phyloP scores from a whole-genome alignment of 805 yeast genomes.

The Trichomonascus vanleenenianus region DNA sequence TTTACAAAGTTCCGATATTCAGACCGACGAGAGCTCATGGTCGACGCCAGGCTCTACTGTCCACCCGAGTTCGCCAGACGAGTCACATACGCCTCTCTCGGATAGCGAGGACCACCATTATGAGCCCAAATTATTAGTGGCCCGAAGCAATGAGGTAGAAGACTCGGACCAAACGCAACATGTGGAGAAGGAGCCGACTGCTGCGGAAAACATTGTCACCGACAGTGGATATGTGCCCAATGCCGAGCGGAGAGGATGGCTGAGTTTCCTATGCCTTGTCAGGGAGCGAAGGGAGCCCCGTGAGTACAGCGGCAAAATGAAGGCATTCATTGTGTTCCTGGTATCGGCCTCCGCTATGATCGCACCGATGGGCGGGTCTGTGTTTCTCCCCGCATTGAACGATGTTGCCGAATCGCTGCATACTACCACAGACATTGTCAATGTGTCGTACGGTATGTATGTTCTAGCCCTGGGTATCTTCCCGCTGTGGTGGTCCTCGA shows the following conservation, averaged over 20 bases:
- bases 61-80: no score
- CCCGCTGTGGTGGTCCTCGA: slow-evolving; percentile 85
- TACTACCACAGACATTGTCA: slow-evolving; percentile 54
- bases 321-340: slow-evolving; percentile 49
- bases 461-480: slow-evolving; percentile 65
- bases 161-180: no score
- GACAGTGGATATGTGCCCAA: not conserved
- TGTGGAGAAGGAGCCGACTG: no score
- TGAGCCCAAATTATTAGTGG: no score
- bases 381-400: slow-evolving; percentile 69
- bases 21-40: no score
- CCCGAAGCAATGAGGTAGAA: no score
- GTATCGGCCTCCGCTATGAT: slow-evolving; percentile 68
- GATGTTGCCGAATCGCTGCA: slow-evolving; percentile 46
- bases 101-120: no score
- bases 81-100: no score
- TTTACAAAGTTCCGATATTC: no score
- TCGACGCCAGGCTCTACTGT: no score
- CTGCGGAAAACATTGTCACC: not conserved
- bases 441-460: slow-evolving; percentile 75
- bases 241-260: slow-evolving; percentile 48
- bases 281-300: slow-evolving; percentile 74
- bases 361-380: slow-evolving; percentile 88
- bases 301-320: slow-evolving; percentile 44
- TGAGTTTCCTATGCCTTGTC: slow-evolving; percentile 40